Percentiles rank a stretch among this genome's conserved stretches.
These are phyloP conservation scores for Carallia pectinifolia DNA, from an alignment of 345 rosid species.

Conservation along the genomic window DNA sequence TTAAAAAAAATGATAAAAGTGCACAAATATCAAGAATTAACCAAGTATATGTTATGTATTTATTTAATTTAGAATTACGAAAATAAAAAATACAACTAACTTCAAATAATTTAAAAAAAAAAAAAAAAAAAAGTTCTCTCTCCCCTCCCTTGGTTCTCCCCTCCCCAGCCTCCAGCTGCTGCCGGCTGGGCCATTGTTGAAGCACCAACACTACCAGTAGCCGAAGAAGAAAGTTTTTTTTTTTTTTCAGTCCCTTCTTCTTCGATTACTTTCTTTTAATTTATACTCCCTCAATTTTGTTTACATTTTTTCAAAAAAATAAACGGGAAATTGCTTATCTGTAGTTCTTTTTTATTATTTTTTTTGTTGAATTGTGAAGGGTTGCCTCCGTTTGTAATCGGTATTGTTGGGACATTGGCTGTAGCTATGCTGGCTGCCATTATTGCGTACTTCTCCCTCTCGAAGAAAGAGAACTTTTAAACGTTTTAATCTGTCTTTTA, in stretches of 20 bases:
- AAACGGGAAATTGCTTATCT: background rate
- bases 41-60: no score
- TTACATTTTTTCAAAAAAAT: background rate
- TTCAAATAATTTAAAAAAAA: no score
- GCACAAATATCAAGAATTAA: no score
- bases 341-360: no score
- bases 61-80: no score
- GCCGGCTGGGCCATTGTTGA: conserved; percentile 59
- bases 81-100: no score
- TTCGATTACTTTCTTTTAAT: background rate
- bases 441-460: conserved; percentile 54
- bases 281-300: background rate
- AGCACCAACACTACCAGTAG: conserved; percentile 20
- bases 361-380: conserved; percentile 36
- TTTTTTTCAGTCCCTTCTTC: background rate
- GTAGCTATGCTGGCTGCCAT: conserved; percentile 48
- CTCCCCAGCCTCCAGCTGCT: conserved; percentile 20
- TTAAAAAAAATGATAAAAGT: no score
- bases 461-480: conserved; percentile 36
- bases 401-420: conserved; percentile 51
- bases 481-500: background rate
- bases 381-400: conserved; percentile 37
- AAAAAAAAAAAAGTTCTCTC: no score
- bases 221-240: conserved; percentile 37
- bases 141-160: conserved; percentile 51